Base-by-base conservation (phyloP, 805 yeast species). In the Hanseniaspora thailandica region DNA sequence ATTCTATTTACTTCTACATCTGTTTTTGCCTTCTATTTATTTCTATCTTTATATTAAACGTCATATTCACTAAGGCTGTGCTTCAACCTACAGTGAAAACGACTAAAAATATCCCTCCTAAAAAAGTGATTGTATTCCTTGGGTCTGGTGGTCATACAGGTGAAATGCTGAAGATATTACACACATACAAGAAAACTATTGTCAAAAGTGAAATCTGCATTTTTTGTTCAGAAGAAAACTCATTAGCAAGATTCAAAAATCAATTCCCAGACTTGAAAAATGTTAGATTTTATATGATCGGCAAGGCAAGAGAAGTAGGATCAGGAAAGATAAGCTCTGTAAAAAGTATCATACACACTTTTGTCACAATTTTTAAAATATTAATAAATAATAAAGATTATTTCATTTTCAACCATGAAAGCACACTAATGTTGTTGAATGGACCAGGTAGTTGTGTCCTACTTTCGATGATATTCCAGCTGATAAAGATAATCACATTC, bases 131-230 rank as follows among this genome's bases (percentile, higher is more conserved):
- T 76, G 70, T 84, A 0, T 72, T 87, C n/a, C 68, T 90, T 10
- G 97, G 97, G 0, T 87, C 96, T 0, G 98, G 98, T 2, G 97
- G 97, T 2, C 97, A 88, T 62, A 88, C 97, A 0, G 97, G 96
- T 1, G 97, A 90, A 65, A 86, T 90, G 94, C 65, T 89, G n/a
- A 70, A 89, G 25, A 70, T 90, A 17, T 63, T 86, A 9, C 56
- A 63, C 4, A 63, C 65, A 6, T 68, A 76, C 36, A 60, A 66
- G 48, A 58, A 66, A 9, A 62, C 73, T 0, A 70, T 83, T 0
- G 66, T 76, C 5, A 73, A 74, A 3, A 79, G 76, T 55, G 58
- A 66, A 1, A 1, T 67, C 5, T 55, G 59, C 40, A 57, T 66
- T 6, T 66, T 69, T 6, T 64, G 63, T 35, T 63, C 67, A 2